Evolutionary conservation across 2,329 filamentous ascomycete species (phyloP).

Genomic region (Parastagonospora nodorum): DNA sequence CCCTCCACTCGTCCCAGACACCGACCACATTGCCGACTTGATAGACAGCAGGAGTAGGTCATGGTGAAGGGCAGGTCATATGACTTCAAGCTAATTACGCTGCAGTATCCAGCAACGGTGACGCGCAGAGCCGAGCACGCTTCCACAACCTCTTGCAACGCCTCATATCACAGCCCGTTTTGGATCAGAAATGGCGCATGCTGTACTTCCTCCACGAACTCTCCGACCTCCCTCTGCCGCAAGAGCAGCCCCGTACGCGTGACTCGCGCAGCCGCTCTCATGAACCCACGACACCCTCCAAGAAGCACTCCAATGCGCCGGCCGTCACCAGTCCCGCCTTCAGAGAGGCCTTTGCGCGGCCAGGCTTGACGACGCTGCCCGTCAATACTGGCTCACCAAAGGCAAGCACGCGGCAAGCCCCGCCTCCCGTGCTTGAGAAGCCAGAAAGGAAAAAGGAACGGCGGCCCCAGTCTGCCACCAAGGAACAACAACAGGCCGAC

Average conservation of each 20-base stretch:
- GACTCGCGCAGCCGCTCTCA: conserved; percentile 22
- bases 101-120: conserved; percentile 66
- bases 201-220: conserved; percentile 88
- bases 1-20: conserved; percentile 67
- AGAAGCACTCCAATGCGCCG: conserved; percentile 18
- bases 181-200: conserved; percentile 97
- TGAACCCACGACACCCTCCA: conserved; percentile 36
- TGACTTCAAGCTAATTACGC: conserved; percentile 11
- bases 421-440: conserved; percentile 19
- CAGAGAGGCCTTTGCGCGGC: conserved; percentile 55
- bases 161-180: conserved; percentile 85
- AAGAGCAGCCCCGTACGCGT: conserved; percentile 11
- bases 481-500: conserved; percentile 33
- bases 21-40: conserved; percentile 89
- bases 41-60: conserved; percentile 75
- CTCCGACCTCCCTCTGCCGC: conserved; percentile 60
- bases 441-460: conserved; percentile 34
- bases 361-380: conserved; percentile 50
- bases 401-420: conserved; percentile 19
- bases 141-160: conserved; percentile 92
- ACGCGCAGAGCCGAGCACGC: conserved; percentile 72
- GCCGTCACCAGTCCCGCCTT: conserved; percentile 33
- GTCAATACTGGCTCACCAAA: conserved; percentile 39
- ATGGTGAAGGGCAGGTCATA: not conserved
- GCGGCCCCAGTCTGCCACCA: conserved; percentile 25